Conservation (phyloP, 2,329 filamentous ascomycete species). For the Sporothrix inflata region DNA sequence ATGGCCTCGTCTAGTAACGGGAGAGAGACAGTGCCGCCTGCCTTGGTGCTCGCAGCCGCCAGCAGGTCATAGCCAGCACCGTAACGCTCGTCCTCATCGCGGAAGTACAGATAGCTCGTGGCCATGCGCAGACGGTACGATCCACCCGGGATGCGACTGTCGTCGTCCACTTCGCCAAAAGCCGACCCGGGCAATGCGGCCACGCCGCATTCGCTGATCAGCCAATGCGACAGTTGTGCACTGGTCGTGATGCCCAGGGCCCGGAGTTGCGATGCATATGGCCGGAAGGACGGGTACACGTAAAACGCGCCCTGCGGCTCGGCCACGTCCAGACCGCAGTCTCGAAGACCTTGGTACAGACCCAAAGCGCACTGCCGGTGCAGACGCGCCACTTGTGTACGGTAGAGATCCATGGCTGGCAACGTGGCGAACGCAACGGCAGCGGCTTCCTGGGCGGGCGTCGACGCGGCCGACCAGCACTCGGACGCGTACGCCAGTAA, state of each 20-base stretch:
- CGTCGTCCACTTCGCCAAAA: not conserved
- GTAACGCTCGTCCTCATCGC: not conserved
- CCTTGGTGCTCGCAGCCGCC: not conserved
- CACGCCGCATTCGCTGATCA: not conserved
- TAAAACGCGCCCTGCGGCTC: not conserved
- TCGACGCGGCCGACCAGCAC: not conserved
- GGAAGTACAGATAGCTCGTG: not conserved
- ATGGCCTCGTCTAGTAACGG: not conserved
- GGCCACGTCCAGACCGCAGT: not conserved
- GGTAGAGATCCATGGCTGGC: not conserved
- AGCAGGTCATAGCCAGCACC: not conserved
- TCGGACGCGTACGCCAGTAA: not conserved
- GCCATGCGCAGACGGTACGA: not conserved
- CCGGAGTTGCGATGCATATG: not conserved
- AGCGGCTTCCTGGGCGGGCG: not conserved
- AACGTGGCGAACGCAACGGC: not conserved
- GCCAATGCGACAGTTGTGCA: not conserved
- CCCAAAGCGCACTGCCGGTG: not conserved
- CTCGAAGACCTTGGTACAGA: not conserved
- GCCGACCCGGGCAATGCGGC: not conserved
- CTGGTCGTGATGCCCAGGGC: not conserved
- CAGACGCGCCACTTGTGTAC: not conserved
- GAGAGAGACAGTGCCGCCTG: too few relatives aligned
- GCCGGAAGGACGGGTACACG: not conserved
- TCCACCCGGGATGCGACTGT: not conserved